Percentiles rank a stretch among this genome's conserved stretches.
phyloP scores from a whole-genome alignment of 306 rosid genomes.

The Cucumis hystrix region DNA sequence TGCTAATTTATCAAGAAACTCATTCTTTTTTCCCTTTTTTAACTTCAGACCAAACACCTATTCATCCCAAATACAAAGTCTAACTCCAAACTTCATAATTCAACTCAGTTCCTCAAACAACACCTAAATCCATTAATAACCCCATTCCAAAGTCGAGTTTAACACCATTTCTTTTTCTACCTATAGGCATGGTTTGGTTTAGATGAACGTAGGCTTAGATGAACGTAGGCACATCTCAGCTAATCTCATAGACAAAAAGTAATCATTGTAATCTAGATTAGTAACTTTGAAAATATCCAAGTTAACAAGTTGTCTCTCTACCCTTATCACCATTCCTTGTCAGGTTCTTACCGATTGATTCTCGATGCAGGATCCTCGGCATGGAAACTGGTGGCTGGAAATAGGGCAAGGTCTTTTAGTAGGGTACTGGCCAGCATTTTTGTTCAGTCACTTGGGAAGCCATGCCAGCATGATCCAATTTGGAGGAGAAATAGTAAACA shows the following conservation, averaged over 20 bases:
- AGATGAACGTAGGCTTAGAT: neutral
- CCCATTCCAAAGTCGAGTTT: neutral
- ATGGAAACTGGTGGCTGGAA: conserved; percentile 97
- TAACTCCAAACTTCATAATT: too few species aligned
- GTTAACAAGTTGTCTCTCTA: neutral
- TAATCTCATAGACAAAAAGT: neutral
- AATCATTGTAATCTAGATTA: neutral
- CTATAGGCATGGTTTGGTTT: neutral
- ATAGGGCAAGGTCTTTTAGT: conserved; percentile 74
- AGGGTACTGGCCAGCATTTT: conserved; percentile 87
- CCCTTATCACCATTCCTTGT: neutral
- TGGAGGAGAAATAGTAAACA: conserved; percentile 90
- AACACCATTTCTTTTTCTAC: neutral
- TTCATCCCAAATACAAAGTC: too few species aligned
- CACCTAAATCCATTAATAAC: neutral
- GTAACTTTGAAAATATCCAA: too few species aligned
- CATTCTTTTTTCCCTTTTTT: too few species aligned
- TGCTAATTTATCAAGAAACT: too few species aligned
- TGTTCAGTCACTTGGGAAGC: conserved; percentile 82
- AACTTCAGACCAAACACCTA: too few species aligned
- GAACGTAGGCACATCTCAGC: neutral
- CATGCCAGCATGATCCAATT: conserved; percentile 95
- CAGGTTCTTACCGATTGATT: neutral
- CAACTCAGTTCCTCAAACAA: too few species aligned
- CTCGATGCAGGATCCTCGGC: conserved; percentile 76